A percentile compares a stretch with the other conserved stretches of the same genome.
These are phyloP conservation scores for Cryptococcus floricola DNA, from an alignment of 1,284 basidiomycete species.

Conservation along the genomic window DNA sequence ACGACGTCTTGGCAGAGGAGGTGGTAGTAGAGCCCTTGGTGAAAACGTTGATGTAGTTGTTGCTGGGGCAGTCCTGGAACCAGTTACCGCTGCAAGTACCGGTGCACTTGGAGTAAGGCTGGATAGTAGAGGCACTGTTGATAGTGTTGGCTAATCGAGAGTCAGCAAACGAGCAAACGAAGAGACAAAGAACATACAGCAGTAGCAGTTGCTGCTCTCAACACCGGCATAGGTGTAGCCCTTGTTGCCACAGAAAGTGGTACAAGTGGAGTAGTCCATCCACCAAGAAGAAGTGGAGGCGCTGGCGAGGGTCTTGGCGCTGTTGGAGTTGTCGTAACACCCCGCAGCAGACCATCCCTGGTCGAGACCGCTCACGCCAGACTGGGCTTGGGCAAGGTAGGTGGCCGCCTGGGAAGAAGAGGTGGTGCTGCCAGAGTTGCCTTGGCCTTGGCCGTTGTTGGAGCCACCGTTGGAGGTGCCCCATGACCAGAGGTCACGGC, in stretches of 20 bases:
- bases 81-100: conserved; percentile 15
- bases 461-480: too few species aligned
- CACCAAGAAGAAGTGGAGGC: conserved; percentile 4
- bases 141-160: conserved; percentile 4
- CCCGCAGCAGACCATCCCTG: conserved; percentile 18
- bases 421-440: not conserved
- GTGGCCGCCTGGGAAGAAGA: not conserved
- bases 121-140: conserved; percentile 14
- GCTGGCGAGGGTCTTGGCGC: conserved; percentile 12
- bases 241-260: conserved; percentile 2
- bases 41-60: conserved; percentile 49
- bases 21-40: not conserved
- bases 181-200: not conserved
- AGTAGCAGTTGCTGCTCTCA: not conserved
- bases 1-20: not conserved
- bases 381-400: conserved; percentile 1
- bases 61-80: conserved; percentile 28
- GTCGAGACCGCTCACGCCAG: not conserved
- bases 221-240: conserved; percentile 16
- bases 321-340: conserved; percentile 15
- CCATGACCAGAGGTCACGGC: not conserved
- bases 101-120: conserved; percentile 13
- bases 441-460: not conserved
- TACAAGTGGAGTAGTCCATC: conserved; percentile 16
- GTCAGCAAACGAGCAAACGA: not conserved